Base-by-base conservation (phyloP, 345 rosid genomes). In the Gossypium mustelinum region DNA sequence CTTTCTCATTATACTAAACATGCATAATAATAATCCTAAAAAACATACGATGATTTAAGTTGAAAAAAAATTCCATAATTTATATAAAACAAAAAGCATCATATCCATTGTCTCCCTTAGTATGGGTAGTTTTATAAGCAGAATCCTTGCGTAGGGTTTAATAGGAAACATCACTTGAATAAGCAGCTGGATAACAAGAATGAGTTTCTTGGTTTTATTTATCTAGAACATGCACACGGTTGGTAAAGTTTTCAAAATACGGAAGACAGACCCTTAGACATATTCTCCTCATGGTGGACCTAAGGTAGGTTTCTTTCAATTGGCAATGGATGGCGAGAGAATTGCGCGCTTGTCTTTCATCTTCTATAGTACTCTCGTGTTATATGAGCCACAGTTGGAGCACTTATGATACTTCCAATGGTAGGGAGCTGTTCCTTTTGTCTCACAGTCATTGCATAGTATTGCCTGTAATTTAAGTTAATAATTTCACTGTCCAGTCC, bases 391-490 rank as follows among this genome's bases (percentile, higher is more conserved):
- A 72, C 89, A 87, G 52, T 18, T 67, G 14, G 85, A 75, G 76
- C 96, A 91, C 70, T 91, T 89, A 86, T 83, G 90, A 78, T 89
- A 80, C 52, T 83, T 82, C 92, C 93, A 91, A 59, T 86, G 96
- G 85, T 84, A 89, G 67, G 82, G 77, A 78, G 92, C 88, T 65
- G 70, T 47, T 68, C 92, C 92, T 75, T 77, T 91, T 73, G 79
- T 86, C 84, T 89, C 91, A 58, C 97, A 92, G 17, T 88, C 97
- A 79, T 92, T 87, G 71, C 97, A 89, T 9, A 87, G 74, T 61
- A 88, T 86, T 57, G n/a, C 79, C 93, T 86, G 87, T 78, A 57
- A 57, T 57, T 20, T 17, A 52, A 73, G 73, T 74, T 34, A 34
- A 34, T 34, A 34, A 34, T 34, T 34, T 34, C 39, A 34, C 39